These are phyloP conservation scores for Tolypocladium pustulatum DNA, from an alignment of 2,329 filamentous ascomycete species.

Conservation along the genomic window DNA sequence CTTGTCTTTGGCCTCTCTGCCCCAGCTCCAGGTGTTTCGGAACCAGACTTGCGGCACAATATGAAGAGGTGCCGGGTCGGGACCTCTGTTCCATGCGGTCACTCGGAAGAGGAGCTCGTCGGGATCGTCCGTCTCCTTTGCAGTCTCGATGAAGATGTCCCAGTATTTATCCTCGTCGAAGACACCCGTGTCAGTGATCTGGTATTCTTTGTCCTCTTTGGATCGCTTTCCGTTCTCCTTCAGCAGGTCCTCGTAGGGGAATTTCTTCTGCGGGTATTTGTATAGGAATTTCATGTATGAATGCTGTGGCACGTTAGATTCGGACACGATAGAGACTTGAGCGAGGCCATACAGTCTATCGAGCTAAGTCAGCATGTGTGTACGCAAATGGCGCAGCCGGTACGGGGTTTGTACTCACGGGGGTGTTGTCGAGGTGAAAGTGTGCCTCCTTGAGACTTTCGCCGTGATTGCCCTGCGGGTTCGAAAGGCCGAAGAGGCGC, in stretches of 20 bases:
- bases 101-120: slow-evolving; percentile 90
- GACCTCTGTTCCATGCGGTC: slow-evolving; percentile 91
- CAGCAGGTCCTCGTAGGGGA: slow-evolving; percentile 83
- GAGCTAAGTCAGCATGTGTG: slow-evolving; percentile 12
- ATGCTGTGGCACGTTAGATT: slow-evolving; percentile 45
- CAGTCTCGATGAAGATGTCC: slow-evolving; percentile 95
- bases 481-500: slow-evolving; percentile 86
- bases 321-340: not conserved
- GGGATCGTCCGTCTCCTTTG: slow-evolving; percentile 84
- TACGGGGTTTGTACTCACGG: slow-evolving; percentile 31
- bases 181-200: slow-evolving; percentile 77
- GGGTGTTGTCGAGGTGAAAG: slow-evolving; percentile 93
- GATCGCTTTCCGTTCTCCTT: slow-evolving; percentile 71
- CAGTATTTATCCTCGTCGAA: slow-evolving; percentile 90
- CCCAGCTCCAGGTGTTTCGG: slow-evolving; percentile 96
- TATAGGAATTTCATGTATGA: slow-evolving; percentile 99
- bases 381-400: not conserved
- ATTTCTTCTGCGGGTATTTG: slow-evolving; percentile 87
- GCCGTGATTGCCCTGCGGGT: slow-evolving; percentile 93
- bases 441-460: slow-evolving; percentile 96
- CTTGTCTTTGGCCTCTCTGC: slow-evolving; percentile 60
- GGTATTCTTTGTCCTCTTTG: slow-evolving; percentile 77
- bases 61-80: slow-evolving; percentile 81
- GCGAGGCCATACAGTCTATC: slow-evolving; percentile 32
- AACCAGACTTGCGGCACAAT: slow-evolving; percentile 96